phyloP scores from a whole-genome alignment of 108 stramenopile species.

The Mayamaea pseudoterrestris region DNA sequence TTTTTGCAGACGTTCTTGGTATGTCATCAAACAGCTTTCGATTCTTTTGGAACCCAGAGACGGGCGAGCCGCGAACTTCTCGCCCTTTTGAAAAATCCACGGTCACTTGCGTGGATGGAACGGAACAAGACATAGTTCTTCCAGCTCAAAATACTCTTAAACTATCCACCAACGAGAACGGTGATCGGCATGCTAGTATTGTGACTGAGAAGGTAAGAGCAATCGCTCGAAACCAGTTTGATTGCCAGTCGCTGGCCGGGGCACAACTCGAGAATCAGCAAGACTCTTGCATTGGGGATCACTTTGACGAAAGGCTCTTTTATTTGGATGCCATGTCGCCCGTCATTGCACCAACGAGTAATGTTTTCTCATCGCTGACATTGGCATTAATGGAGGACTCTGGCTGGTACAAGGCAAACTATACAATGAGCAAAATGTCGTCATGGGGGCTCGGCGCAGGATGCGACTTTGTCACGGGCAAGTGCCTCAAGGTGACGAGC shows the following conservation, averaged over 20 bases:
- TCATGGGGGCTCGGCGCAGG: constrained; percentile 66
- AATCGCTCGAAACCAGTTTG: constrained; percentile 73
- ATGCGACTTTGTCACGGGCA: constrained; percentile 61
- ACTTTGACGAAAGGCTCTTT: constrained; percentile 73
- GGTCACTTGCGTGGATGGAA: constrained; percentile 72
- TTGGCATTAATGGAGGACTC: constrained; percentile 73
- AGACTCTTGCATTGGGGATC: constrained; percentile 72
- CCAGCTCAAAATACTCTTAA: constrained; percentile 68
- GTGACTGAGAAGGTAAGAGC: constrained; percentile 68
- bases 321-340: constrained; percentile 56
- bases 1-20: constrained; percentile 64
- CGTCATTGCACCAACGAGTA: constrained; percentile 64
- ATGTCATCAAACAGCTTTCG: constrained; percentile 64
- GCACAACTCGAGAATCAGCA: constrained; percentile 78
- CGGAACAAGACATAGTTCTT: constrained; percentile 35
- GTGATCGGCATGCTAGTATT: constrained; percentile 62
- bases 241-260: constrained; percentile 61
- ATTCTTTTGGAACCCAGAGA: constrained; percentile 73
- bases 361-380: constrained; percentile 55
- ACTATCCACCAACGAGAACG: constrained; percentile 44
- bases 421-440: constrained; percentile 23
- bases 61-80: constrained; percentile 45
- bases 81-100: constrained; percentile 46
- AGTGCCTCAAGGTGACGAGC: constrained; percentile 33
- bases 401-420: constrained; percentile 77